phyloP scores from a whole-genome alignment of 176 grass and related monocot genomes.

The Carex kokanica region DNA sequence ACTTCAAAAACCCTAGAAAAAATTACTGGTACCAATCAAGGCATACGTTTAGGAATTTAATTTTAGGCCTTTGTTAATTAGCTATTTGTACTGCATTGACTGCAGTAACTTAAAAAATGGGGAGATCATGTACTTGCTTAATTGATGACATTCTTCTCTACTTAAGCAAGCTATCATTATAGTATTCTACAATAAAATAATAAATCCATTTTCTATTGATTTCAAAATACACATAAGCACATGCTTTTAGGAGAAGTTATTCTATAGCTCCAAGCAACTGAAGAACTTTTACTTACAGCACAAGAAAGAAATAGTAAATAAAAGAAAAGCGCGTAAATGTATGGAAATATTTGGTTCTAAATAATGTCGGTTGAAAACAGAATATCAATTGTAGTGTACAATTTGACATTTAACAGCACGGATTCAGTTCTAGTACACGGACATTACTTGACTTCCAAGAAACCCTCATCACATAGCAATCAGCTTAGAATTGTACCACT shows the following conservation, averaged over 20 bases:
- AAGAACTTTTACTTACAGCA: neutral
- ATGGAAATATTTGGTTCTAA: neutral
- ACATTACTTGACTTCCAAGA: neutral
- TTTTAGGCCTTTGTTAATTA: neutral
- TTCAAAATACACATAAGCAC: neutral
- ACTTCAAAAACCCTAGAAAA: neutral
- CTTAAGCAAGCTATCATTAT: constrained; percentile 1
- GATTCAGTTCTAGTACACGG: neutral
- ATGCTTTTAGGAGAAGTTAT: constrained; percentile 20
- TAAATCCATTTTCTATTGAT: neutral
- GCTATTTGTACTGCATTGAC: neutral
- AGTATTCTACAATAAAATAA: neutral
- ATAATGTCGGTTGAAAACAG: neutral
- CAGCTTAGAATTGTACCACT: neutral
- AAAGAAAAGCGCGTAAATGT: neutral
- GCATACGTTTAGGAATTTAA: neutral
- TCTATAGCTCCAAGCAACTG: constrained; percentile 1
- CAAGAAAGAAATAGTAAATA: neutral
- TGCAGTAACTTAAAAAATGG: constrained; percentile 8
- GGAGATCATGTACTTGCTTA: neutral
- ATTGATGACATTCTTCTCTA: constrained; percentile 13
- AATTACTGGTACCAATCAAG: neutral
- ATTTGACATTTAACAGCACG: neutral
- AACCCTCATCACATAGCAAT: neutral
- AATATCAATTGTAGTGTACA: neutral